A percentile compares a stretch with the other conserved stretches of the same genome.
Evolutionary conservation across 139 green algal species (phyloP).

Genomic region (Auxenochlorella protothecoides): DNA sequence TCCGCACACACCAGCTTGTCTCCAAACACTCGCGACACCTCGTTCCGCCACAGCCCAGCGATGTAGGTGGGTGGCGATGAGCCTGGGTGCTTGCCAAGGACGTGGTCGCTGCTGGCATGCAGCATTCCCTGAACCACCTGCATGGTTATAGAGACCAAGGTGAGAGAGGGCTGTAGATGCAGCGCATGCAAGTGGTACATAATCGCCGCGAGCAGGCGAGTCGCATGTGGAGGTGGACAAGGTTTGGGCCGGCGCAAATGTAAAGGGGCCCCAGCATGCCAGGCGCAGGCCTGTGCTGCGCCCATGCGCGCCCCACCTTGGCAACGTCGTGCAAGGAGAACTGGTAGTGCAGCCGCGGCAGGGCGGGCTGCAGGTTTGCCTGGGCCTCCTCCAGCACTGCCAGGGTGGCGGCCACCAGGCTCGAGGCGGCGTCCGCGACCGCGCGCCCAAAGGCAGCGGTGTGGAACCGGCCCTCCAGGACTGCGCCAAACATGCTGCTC

Average conservation of each 20-base stretch:
- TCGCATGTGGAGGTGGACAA: no score
- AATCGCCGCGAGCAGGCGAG: no score
- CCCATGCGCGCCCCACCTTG: background rate
- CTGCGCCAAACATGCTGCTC: constrained; percentile 81
- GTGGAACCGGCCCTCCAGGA: constrained; percentile 53
- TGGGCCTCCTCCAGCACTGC: constrained; percentile 70
- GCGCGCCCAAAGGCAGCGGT: constrained; percentile 17
- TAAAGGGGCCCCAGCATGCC: background rate
- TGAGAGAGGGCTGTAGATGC: no score
- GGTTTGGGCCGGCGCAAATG: no score
- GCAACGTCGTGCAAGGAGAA: constrained; percentile 92
- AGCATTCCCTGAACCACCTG: no score
- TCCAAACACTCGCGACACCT: constrained; percentile 83
- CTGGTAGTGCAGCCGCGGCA: constrained; percentile 92
- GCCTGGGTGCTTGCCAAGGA: no score
- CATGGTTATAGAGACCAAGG: no score
- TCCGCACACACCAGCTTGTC: constrained; percentile 78
- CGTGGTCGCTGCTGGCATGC: no score
- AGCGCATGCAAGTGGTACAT: no score
- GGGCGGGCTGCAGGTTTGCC: constrained; percentile 83
- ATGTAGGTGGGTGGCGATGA: background rate
- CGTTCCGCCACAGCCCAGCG: constrained; percentile 84
- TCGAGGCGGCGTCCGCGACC: constrained; percentile 13
- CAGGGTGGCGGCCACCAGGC: constrained; percentile 73
- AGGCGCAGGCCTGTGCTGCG: constrained; percentile 9